Base-by-base conservation (phyloP, 345 rosid species). In the Combretum micranthum region DNA sequence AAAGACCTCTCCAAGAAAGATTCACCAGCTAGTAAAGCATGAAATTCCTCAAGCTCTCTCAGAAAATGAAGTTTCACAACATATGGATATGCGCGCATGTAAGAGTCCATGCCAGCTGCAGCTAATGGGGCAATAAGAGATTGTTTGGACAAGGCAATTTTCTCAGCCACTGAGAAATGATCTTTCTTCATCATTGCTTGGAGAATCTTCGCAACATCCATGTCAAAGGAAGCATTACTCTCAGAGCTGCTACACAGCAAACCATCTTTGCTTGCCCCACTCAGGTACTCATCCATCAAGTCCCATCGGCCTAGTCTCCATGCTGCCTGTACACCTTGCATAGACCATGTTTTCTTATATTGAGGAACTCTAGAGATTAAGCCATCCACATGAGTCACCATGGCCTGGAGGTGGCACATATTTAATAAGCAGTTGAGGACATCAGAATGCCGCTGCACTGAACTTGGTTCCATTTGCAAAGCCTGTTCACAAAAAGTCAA, bases 51-150 rank as follows among this genome's bases (percentile, higher is more conserved):
- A 66, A 88, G 77, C 75, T 88, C 97, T 62, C 78, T 72, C 19
- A 92, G 76, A 72, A 89, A 64, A 82, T 88, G 97, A 67, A 92
- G 98, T 70, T 92, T 92, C 52, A 86, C 97, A 56, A 83, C 81
- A 72, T 80, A 80, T 17, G 98, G 98, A 72, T 92, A 92, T 59
- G 97, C 97, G 61, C 98, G 83, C 39, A 71, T 72, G 55, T 86
- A 88, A 26, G 98, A 92, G 70, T 92, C 98, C 98, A 92, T 92
- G 67, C 98, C 98, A 19, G 98, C 98, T 61, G 98, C 98, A 74
- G 97, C 97, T 69, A 92, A 81, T 69, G 98, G 97, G 68, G 97
- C 97, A 81, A 92, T 92, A 20, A 88, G 76, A 62, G 91, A 82
- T 76, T 92, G 96, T 77, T 83, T 92, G 49, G 97, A 92, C 44